Evolutionary conservation across 2,329 filamentous ascomycete genomes (phyloP).

Genomic region (Venturia effusa): DNA sequence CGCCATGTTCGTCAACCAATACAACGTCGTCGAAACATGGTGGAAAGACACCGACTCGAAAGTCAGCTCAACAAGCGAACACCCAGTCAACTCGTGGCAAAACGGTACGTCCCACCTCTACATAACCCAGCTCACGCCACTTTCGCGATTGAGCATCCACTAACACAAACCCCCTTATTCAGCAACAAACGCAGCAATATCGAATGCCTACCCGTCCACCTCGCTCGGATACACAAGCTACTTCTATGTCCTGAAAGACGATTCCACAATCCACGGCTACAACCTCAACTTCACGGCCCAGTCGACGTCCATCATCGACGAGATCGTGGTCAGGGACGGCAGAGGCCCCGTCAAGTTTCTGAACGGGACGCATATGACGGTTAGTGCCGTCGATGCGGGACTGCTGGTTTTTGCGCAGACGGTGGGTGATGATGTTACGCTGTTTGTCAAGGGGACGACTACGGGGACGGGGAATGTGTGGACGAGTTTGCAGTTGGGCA

Average conservation of each 20-base stretch:
- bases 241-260: constrained; percentile 3
- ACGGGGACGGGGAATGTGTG: no score
- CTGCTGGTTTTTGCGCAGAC: constrained; percentile 5
- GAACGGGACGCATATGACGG: background rate
- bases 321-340: background rate
- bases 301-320: background rate
- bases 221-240: constrained; percentile 8
- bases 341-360: no score
- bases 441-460: background rate
- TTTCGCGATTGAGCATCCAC: no score
- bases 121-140: no score
- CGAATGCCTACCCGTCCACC: constrained; percentile 1
- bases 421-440: constrained; percentile 1
- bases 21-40: constrained; percentile 7
- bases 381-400: background rate
- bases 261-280: constrained; percentile 3
- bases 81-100: constrained; percentile 5
- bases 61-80: background rate
- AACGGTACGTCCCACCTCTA: background rate
- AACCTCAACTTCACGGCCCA: constrained; percentile 10
- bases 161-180: no score
- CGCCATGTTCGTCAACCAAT: constrained; percentile 9
- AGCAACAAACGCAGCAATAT: background rate
- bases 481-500: no score
- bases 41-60: constrained; percentile 8